These are phyloP conservation scores for Claviceps sp. DNA, from an alignment of 2,329 filamentous ascomycete species.

Conservation along the genomic window DNA sequence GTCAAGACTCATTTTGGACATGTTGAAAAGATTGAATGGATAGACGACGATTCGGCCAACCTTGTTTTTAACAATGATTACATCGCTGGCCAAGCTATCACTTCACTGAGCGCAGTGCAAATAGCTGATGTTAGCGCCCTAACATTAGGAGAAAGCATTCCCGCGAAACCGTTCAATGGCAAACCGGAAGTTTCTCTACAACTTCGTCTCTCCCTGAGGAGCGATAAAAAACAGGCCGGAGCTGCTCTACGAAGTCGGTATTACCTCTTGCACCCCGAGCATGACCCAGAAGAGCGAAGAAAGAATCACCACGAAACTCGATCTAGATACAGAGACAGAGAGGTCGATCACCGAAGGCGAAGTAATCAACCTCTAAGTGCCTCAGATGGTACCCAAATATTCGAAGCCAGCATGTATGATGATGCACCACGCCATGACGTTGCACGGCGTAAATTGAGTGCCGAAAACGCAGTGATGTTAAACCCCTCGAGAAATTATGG, in stretches of 20 bases:
- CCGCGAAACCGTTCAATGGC: constrained; percentile 54
- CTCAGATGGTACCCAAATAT: constrained; percentile 38
- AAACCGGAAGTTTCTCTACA: constrained; percentile 57
- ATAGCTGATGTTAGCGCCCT: constrained; percentile 41
- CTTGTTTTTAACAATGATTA: constrained; percentile 54
- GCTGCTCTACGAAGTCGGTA: constrained; percentile 76
- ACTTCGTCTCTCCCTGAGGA: constrained; percentile 58
- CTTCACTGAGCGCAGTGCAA: constrained; percentile 36
- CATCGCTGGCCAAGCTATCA: constrained; percentile 39
- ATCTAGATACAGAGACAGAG: constrained; percentile 52
- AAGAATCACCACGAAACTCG: constrained; percentile 41
- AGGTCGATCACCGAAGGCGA: constrained; percentile 19
- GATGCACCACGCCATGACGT: constrained; percentile 36
- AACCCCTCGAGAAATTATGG: constrained; percentile 28
- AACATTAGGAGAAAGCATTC: constrained; percentile 48
- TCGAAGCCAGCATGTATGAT: constrained; percentile 73
- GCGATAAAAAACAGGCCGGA: constrained; percentile 68
- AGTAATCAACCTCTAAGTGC: constrained; percentile 22
- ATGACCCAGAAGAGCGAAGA: constrained; percentile 65
- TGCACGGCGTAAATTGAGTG: constrained; percentile 14
- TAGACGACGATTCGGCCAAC: constrained; percentile 86
- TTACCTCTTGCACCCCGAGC: constrained; percentile 82
- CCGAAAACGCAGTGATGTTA: constrained; percentile 16
- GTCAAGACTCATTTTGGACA: constrained; percentile 51
- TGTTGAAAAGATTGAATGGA: constrained; percentile 69